Evolutionary conservation across 345 rosid species (phyloP).

Genomic region (Linum trigynum): DNA sequence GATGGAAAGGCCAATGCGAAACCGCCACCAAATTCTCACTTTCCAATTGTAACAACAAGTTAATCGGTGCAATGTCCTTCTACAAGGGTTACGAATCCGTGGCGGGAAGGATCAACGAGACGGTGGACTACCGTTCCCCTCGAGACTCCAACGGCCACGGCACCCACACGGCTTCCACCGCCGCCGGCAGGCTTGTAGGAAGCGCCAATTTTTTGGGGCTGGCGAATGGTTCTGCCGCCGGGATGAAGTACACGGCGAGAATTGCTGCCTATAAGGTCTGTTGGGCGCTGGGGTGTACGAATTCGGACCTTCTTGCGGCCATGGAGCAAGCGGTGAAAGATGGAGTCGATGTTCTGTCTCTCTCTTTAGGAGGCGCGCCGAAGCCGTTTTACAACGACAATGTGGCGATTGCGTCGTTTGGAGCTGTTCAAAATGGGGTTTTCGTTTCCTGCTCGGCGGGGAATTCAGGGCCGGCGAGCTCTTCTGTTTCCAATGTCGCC

Average conservation of each 20-base stretch:
- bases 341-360: conserved; percentile 69
- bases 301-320: conserved; percentile 54
- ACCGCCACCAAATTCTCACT: conserved; percentile 50
- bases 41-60: conserved; percentile 54
- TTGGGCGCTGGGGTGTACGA: conserved; percentile 56
- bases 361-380: conserved; percentile 52
- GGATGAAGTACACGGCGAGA: conserved; percentile 60
- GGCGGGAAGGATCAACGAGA: conserved; percentile 38
- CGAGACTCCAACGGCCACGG: conserved; percentile 76
- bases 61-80: conserved; percentile 63
- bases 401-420: conserved; percentile 47
- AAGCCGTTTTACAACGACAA: conserved; percentile 49
- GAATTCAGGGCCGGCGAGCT: conserved; percentile 52
- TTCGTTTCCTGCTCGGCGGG: conserved; percentile 81
- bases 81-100: conserved; percentile 48
- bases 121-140: conserved; percentile 50
- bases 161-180: conserved; percentile 82
- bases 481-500: conserved; percentile 48
- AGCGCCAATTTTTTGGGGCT: conserved; percentile 42
- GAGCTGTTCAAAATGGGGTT: conserved; percentile 46
- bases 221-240: conserved; percentile 51
- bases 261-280: conserved; percentile 69
- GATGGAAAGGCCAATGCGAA: conserved; percentile 72
- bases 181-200: conserved; percentile 42
- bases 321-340: conserved; percentile 58